Percentiles rank a stretch among this genome's conserved stretches.
These are phyloP conservation scores for Podospora australis DNA, from an alignment of 495 filamentous ascomycete genomes.

Conservation along the genomic window DNA sequence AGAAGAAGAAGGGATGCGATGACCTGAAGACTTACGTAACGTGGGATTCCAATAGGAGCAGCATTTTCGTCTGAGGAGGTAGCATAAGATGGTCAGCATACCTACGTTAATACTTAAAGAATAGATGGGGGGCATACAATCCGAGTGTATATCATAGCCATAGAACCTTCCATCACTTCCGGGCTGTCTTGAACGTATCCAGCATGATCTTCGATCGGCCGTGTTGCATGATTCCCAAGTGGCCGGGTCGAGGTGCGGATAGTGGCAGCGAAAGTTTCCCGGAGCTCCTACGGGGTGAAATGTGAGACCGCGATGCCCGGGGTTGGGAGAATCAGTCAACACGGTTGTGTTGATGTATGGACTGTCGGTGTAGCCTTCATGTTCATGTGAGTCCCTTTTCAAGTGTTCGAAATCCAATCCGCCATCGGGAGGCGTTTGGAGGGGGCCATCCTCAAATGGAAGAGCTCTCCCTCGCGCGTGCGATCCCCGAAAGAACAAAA, in stretches of 20 bases:
- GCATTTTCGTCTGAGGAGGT: neutral
- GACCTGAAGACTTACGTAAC: slow-evolving; percentile 1
- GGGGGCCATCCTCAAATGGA: too few relatives aligned
- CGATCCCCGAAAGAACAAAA: too few relatives aligned
- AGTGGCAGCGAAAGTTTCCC: slow-evolving; percentile 6
- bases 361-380: neutral
- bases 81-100: neutral
- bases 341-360: neutral
- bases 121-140: slow-evolving; percentile 1
- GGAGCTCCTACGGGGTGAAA: slow-evolving; percentile 9
- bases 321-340: neutral
- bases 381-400: too few relatives aligned
- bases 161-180: neutral
- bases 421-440: too few relatives aligned
- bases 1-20: neutral
- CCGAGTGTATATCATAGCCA: slow-evolving; percentile 2
- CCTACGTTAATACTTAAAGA: neutral
- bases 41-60: slow-evolving; percentile 1
- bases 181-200: neutral
- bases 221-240: slow-evolving; percentile 10
- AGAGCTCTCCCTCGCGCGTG: too few relatives aligned
- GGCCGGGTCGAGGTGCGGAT: neutral
- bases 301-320: neutral
- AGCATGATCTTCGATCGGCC: neutral
- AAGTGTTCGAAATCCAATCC: too few relatives aligned